phyloP scores from a whole-genome alignment of 2,329 filamentous ascomycete species.

The Colletotrichum lentis region DNA sequence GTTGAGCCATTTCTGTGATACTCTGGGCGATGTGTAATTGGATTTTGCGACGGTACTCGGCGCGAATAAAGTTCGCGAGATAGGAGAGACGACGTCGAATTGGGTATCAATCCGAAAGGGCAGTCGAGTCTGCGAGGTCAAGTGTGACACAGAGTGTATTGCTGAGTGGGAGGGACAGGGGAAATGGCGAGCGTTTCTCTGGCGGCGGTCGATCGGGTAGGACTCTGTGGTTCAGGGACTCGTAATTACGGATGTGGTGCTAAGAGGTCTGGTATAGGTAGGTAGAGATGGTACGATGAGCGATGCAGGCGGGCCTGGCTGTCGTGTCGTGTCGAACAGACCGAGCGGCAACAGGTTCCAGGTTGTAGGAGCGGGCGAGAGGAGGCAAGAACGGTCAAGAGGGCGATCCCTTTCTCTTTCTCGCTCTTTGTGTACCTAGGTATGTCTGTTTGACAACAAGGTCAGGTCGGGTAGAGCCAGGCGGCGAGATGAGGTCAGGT shows the following conservation, averaged over 20 bases:
- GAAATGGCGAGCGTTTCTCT: conserved; percentile 20
- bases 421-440: too few species aligned
- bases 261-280: conserved; percentile 25
- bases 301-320: conserved; percentile 16
- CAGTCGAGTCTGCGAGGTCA: conserved; percentile 17
- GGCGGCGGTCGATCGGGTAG: conserved; percentile 18
- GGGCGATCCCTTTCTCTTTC: conserved; percentile 10
- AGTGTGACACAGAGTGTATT: conserved; percentile 21
- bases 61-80: conserved; percentile 36
- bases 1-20: conserved; percentile 72
- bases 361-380: conserved; percentile 6
- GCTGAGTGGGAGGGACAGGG: conserved; percentile 23
- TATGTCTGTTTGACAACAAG: conserved; percentile 18
- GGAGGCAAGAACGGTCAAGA: conserved; percentile 14
- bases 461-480: conserved; percentile 22
- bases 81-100: conserved; percentile 29
- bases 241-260: conserved; percentile 27
- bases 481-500: conserved; percentile 15
- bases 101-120: conserved; percentile 26
- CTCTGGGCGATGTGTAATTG: conserved; percentile 3
- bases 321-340: conserved; percentile 18
- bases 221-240: conserved; percentile 14
- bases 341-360: conserved; percentile 10
- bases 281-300: conserved; percentile 12
- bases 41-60: conserved; percentile 20